Evolutionary conservation across 768 basidiomycete genomes (phyloP), one percentile per base, ranked within the genome.

Genomic region (Hortiboletus campestris): DNA sequence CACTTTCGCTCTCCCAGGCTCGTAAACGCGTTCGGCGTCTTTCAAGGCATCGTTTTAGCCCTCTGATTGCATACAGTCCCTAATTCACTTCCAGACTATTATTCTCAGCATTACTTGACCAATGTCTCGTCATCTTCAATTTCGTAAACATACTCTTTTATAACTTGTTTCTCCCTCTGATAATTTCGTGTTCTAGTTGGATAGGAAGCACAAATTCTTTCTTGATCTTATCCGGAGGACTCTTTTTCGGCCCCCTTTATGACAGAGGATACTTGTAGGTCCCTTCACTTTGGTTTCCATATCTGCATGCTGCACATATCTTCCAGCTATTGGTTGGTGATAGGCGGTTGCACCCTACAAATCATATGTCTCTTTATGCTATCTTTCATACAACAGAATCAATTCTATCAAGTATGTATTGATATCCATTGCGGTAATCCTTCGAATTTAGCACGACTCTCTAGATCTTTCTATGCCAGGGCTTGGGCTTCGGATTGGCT

Each of bases 251-350:
- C 4, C 73, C 75, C n/a, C 71, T 76, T 6, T 78, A 79, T 58
- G 83, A 84, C 50, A 71, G 65, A 12, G 83, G 82, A 35, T 78
- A 80, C 65, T 82, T 81, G 78, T 78, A 57, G 22, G 75, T 52
- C 32, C 17, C 14, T 8, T 2, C 28, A 25, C 25, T 39, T 14
- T 19, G 42, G 17, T 31, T 12, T 14, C 35, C 41, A 20, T 32
- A 6, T 39, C 14, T 29, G 16, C 25, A 16, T 20, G 9, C 14
- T 28, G 0, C 32, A 47, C 34, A 40, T 16, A 5, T 36, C 20
- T 22, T 32, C 5, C 53, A 80, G 79, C 57, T 72, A 78, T 56
- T 68, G 72, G 53, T 47, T 83, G 43, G 75, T 80, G 63, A 74
- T 78, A 39, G 68, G 65, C 35, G 83, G 81, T 0, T 70, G 76